Percentiles rank a stretch among this genome's conserved stretches.
Conservation (phyloP, 1,139 yeast genomes). For the Kluyveromyces sp. region DNA sequence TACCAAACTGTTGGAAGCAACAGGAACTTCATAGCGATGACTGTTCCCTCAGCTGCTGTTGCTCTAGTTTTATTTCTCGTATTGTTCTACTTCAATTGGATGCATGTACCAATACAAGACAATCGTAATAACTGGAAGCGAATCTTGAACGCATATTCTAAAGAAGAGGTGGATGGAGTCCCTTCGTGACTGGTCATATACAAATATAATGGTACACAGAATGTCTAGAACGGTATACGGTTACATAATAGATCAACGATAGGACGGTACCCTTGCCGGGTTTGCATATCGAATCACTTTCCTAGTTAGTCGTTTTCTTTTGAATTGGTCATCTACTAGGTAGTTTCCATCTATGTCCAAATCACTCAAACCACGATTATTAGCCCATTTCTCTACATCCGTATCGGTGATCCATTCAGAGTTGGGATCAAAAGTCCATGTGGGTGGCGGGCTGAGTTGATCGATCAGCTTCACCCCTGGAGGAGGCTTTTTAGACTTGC, state of each 20-base stretch:
- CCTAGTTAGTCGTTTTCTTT: slow-evolving; percentile 50
- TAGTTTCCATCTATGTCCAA: slow-evolving; percentile 46
- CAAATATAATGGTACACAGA: no score
- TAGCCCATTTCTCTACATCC: slow-evolving; percentile 47
- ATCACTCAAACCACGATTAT: slow-evolving; percentile 43
- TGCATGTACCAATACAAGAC: slow-evolving; percentile 45
- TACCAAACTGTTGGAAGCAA: slow-evolving; percentile 52
- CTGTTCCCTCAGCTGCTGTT: slow-evolving; percentile 61
- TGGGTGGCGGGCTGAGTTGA: slow-evolving; percentile 59
- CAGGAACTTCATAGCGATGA: slow-evolving; percentile 52
- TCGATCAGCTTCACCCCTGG: slow-evolving; percentile 52
- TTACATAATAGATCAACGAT: slow-evolving; percentile 8
- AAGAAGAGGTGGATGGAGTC: slow-evolving; percentile 52
- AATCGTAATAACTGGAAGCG: slow-evolving; percentile 53
- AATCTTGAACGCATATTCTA: slow-evolving; percentile 38
- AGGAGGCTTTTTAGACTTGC: slow-evolving; percentile 59
- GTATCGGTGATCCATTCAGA: slow-evolving; percentile 63
- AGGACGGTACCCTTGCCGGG: slow-evolving; percentile 35
- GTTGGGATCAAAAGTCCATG: slow-evolving; percentile 65
- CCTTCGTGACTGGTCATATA: slow-evolving; percentile 38
- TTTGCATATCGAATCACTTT: slow-evolving; percentile 45
- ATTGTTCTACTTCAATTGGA: slow-evolving; percentile 35
- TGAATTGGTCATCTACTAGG: slow-evolving; percentile 46
- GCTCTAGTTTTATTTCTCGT: slow-evolving; percentile 43
- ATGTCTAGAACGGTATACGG: background rate